Evolutionary conservation across 2,329 filamentous ascomycete genomes (phyloP).

Genomic region (Ophiostoma novo-ulmi): DNA sequence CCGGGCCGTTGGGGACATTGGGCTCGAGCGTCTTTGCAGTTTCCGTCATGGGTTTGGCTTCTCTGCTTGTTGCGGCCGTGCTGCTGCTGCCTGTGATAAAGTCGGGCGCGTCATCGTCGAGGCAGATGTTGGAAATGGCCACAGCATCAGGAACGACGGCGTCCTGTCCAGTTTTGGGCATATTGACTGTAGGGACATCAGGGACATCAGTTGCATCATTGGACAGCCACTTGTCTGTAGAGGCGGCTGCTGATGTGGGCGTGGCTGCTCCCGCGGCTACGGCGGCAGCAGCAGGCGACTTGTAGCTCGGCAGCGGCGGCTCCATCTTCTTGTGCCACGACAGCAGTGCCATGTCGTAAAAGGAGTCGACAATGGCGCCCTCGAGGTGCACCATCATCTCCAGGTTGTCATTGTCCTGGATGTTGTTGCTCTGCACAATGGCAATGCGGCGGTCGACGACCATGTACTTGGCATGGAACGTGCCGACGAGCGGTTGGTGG

Average conservation of each 20-base stretch:
- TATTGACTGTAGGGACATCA: neutral
- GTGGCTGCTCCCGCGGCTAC: constrained; percentile 20
- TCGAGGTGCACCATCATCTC: constrained; percentile 77
- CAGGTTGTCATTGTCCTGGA: constrained; percentile 71
- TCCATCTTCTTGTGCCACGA: constrained; percentile 63
- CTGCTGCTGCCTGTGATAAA: neutral
- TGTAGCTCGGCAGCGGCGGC: constrained; percentile 53
- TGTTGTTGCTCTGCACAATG: constrained; percentile 72
- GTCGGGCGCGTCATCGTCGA: neutral
- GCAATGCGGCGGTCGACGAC: constrained; percentile 68
- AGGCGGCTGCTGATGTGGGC: neutral
- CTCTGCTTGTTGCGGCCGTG: neutral
- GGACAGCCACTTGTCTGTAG: neutral
- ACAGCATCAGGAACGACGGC: neutral
- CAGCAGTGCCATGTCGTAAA: constrained; percentile 69
- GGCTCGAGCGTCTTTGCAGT: constrained; percentile 7
- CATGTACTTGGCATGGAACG: constrained; percentile 74
- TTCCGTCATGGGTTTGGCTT: neutral
- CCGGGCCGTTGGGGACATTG: constrained; percentile 26
- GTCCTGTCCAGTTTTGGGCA: neutral
- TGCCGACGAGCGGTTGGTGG: constrained; percentile 65
- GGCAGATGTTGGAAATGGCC: neutral
- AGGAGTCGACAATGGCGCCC: constrained; percentile 67
- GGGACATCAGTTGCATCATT: neutral
- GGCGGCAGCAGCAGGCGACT: constrained; percentile 41